Evolutionary conservation across 768 basidiomycete species (phyloP).

Genomic region (Russula sp.): DNA sequence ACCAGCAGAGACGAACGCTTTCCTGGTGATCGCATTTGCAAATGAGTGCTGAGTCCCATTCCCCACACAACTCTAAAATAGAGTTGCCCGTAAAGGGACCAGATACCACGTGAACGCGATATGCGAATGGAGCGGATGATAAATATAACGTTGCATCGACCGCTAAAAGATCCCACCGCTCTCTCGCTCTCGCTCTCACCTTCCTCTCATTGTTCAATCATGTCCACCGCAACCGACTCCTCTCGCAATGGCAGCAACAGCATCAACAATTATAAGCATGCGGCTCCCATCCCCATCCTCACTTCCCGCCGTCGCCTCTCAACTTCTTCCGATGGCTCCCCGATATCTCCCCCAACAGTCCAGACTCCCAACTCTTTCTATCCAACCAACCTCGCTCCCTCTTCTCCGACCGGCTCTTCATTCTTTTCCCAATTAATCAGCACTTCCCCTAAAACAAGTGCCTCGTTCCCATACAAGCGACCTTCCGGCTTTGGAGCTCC

Average conservation of each 20-base stretch:
- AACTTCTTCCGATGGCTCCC: conserved; percentile 25
- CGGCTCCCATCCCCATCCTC: conserved; percentile 29
- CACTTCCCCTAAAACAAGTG: conserved; percentile 18
- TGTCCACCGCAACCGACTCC: conserved; percentile 22
- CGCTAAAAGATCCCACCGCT: neutral
- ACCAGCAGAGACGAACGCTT: neutral
- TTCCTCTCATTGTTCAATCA: conserved; percentile 15
- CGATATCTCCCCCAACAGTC: conserved; percentile 20
- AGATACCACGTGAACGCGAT: conserved; percentile 8
- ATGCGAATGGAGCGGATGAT: neutral
- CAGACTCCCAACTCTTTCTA: conserved; percentile 25
- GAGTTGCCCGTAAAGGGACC: conserved; percentile 13
- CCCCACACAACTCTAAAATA: conserved; percentile 21
- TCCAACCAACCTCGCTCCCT: conserved; percentile 15
- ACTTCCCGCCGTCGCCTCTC: conserved; percentile 25
- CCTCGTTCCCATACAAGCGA: conserved; percentile 25
- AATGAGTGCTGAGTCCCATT: neutral
- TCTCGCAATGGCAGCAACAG: conserved; percentile 12
- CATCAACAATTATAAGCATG: conserved; percentile 11
- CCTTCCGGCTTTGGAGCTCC: conserved; percentile 16
- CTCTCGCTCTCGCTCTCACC: neutral
- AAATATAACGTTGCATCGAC: neutral
- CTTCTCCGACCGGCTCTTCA: conserved; percentile 28
- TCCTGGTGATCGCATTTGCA: neutral
- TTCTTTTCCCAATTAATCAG: conserved; percentile 29